Evolutionary conservation across 805 yeast genomes (phyloP).

Genomic region (Metschnikowia continentalis): DNA sequence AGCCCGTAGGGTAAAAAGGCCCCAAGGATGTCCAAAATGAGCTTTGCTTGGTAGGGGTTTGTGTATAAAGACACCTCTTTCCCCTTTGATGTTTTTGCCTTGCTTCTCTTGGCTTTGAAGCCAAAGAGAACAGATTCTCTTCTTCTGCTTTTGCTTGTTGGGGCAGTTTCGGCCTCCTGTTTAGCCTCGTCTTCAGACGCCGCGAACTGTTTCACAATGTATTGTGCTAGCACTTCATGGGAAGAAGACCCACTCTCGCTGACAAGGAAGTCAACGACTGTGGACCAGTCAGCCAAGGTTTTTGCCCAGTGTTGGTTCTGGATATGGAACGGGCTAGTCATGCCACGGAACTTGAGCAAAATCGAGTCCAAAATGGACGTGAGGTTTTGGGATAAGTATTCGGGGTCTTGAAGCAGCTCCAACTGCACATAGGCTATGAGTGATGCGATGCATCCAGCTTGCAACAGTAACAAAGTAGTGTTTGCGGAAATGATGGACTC

Average conservation of each 20-base stretch:
- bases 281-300: slow-evolving; percentile 26
- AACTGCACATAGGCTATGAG: slow-evolving; percentile 35
- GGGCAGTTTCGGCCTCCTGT: slow-evolving; percentile 2
- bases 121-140: slow-evolving; percentile 25
- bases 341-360: slow-evolving; percentile 27
- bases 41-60: slow-evolving; percentile 32
- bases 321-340: slow-evolving; percentile 23
- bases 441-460: slow-evolving; percentile 31
- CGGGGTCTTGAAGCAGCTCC: slow-evolving; percentile 37
- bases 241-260: slow-evolving; percentile 35
- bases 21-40: slow-evolving; percentile 29
- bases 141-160: slow-evolving; percentile 12
- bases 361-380: slow-evolving; percentile 26
- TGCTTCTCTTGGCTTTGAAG: slow-evolving; percentile 22
- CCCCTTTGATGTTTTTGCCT: slow-evolving; percentile 16
- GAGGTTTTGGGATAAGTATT: slow-evolving; percentile 30
- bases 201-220: slow-evolving; percentile 28
- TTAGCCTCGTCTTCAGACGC: slow-evolving; percentile 5
- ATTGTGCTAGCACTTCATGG: slow-evolving; percentile 34
- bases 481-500: slow-evolving; percentile 22
- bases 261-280: slow-evolving; percentile 27
- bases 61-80: slow-evolving; percentile 25
- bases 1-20: slow-evolving; percentile 34
- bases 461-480: slow-evolving; percentile 21
- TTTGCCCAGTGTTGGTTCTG: slow-evolving; percentile 33